Percentiles rank a stretch among this genome's conserved stretches.
These are phyloP conservation scores for Calonectria pteridis DNA, from an alignment of 2,329 filamentous ascomycete genomes.

Conservation along the genomic window DNA sequence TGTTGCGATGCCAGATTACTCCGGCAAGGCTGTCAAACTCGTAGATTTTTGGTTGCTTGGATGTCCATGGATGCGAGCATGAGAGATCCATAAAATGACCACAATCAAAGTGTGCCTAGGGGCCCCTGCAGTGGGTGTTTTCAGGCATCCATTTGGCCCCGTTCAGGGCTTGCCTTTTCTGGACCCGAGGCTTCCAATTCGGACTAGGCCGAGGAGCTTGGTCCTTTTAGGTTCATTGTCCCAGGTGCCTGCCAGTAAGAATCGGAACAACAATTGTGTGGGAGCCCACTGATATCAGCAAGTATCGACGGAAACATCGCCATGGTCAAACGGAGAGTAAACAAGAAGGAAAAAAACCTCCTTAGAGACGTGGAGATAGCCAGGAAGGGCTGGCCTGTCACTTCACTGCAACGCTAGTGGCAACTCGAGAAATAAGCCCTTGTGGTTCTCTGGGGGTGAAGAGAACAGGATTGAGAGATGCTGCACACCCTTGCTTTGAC, in stretches of 20 bases:
- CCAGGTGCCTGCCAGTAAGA: slow-evolving; percentile 12
- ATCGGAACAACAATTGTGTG: slow-evolving; percentile 14
- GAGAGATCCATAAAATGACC: slow-evolving; percentile 30
- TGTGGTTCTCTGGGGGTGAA: slow-evolving; percentile 15
- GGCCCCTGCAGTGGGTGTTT: slow-evolving; percentile 39
- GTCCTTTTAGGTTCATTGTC: slow-evolving; percentile 23
- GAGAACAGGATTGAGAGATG: not conserved
- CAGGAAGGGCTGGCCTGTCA: slow-evolving; percentile 20
- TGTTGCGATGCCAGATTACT: slow-evolving; percentile 6
- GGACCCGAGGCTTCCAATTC: slow-evolving; percentile 27
- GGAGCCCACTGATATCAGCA: slow-evolving; percentile 30
- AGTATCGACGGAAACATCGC: slow-evolving; percentile 29
- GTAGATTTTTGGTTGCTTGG: slow-evolving; percentile 19
- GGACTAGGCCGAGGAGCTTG: slow-evolving; percentile 34
- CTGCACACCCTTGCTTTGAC: slow-evolving; percentile 20
- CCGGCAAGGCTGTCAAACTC: slow-evolving; percentile 22
- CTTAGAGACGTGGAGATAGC: slow-evolving; percentile 18
- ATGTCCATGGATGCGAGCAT: slow-evolving; percentile 22
- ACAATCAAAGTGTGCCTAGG: slow-evolving; percentile 38
- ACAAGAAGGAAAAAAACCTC: slow-evolving; percentile 1
- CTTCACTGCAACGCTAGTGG: slow-evolving; percentile 20
- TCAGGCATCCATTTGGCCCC: slow-evolving; percentile 41
- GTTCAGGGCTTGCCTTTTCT: slow-evolving; percentile 31
- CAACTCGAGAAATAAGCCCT: slow-evolving; percentile 16
- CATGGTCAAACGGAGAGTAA: slow-evolving; percentile 24